Conservation (phyloP, 2,329 filamentous ascomycete species). For the Bipolaris oryzae region DNA sequence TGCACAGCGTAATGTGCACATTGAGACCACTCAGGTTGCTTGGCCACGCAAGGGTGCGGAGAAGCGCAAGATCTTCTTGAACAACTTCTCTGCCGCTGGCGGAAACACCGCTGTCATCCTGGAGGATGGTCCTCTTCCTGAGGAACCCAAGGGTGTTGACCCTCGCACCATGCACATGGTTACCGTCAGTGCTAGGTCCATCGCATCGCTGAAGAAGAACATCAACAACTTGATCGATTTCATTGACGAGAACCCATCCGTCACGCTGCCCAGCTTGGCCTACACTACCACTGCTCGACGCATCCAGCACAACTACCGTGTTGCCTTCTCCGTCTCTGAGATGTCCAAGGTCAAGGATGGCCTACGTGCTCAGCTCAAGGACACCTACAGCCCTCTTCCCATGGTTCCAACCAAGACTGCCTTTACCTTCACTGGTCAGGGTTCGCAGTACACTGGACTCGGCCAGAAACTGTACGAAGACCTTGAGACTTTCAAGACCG, state of each 20-base stretch:
- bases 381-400: slow-evolving; percentile 58
- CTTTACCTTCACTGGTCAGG: slow-evolving; percentile 60
- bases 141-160: slow-evolving; percentile 51
- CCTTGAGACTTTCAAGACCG: slow-evolving; percentile 54
- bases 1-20: slow-evolving; percentile 59
- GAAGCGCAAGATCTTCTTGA: slow-evolving; percentile 58
- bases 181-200: slow-evolving; percentile 58
- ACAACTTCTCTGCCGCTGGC: slow-evolving; percentile 61
- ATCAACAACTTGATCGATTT: slow-evolving; percentile 56
- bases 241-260: slow-evolving; percentile 53
- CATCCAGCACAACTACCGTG: slow-evolving; percentile 61
- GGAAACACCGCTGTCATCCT: slow-evolving; percentile 61
- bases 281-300: slow-evolving; percentile 61
- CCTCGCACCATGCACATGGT: slow-evolving; percentile 55
- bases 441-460: slow-evolving; percentile 59
- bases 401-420: slow-evolving; percentile 59
- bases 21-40: slow-evolving; percentile 53
- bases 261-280: slow-evolving; percentile 56
- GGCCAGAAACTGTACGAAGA: slow-evolving; percentile 58
- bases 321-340: slow-evolving; percentile 55
- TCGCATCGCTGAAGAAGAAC: slow-evolving; percentile 59
- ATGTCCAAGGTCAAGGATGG: slow-evolving; percentile 55
- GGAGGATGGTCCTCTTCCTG: slow-evolving; percentile 56
- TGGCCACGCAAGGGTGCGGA: slow-evolving; percentile 56
- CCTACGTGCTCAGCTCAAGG: slow-evolving; percentile 56